A percentile compares a stretch with the other conserved stretches of the same genome.
phyloP scores from a whole-genome alignment of 1,139 yeast genomes.

The Pichia sp. region DNA sequence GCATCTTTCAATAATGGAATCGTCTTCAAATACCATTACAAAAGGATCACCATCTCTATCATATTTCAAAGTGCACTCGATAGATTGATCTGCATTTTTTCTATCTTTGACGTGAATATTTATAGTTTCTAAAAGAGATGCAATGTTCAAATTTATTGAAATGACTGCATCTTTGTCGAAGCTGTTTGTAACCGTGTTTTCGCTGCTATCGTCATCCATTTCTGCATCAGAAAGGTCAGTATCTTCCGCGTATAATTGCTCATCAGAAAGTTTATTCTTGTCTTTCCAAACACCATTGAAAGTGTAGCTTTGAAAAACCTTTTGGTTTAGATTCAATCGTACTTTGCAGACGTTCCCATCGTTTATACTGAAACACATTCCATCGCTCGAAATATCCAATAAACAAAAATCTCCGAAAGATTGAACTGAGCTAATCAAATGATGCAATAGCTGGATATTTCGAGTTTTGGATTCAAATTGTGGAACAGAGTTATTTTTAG shows the following conservation, averaged over 20 bases:
- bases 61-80: conserved; percentile 46
- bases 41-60: conserved; percentile 63
- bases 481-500: conserved; percentile 1
- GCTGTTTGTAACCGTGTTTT: conserved; percentile 2
- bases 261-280: conserved; percentile 6
- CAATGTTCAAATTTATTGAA: neutral
- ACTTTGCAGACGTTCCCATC: conserved; percentile 31
- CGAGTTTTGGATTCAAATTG: conserved; percentile 28
- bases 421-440: conserved; percentile 27
- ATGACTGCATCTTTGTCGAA: conserved; percentile 4
- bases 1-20: conserved; percentile 62
- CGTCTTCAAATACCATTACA: conserved; percentile 67
- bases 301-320: conserved; percentile 22
- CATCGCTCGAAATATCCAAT: conserved; percentile 27
- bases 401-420: conserved; percentile 30
- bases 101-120: conserved; percentile 35
- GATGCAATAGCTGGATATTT: conserved; percentile 25
- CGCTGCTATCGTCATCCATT: conserved; percentile 16
- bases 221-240: conserved; percentile 13
- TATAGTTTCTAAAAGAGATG: neutral
- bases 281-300: conserved; percentile 24
- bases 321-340: conserved; percentile 26
- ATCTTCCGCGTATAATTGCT: conserved; percentile 15
- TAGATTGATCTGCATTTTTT: conserved; percentile 30
- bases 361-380: conserved; percentile 29